phyloP scores from a whole-genome alignment of 2,329 filamentous ascomycete species.

The Curvularia eragrostidis region DNA sequence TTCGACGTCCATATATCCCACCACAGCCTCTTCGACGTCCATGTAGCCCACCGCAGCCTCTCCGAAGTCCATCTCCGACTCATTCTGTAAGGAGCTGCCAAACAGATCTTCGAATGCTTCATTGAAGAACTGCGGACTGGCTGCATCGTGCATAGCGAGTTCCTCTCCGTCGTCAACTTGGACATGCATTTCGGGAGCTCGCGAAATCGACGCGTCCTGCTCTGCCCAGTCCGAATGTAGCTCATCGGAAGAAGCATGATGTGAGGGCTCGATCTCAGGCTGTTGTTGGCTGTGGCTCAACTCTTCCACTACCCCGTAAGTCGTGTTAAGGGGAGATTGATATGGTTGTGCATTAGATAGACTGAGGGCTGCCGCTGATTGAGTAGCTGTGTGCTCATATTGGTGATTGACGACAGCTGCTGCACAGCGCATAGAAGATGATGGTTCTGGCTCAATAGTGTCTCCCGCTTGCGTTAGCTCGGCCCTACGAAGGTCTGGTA shows the following conservation, averaged over 20 bases:
- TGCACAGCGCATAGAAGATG: neutral
- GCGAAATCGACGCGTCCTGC: neutral
- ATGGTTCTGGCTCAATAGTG: neutral
- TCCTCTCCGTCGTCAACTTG: neutral
- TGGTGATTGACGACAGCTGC: neutral
- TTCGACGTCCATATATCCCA: neutral
- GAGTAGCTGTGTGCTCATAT: slow-evolving; percentile 1
- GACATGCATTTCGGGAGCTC: neutral
- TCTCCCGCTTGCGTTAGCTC: neutral
- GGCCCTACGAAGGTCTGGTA: neutral
- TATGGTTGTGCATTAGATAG: neutral
- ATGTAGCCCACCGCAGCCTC: neutral
- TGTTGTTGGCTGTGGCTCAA: neutral
- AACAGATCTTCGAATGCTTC: slow-evolving; percentile 2
- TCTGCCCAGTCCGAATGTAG: neutral
- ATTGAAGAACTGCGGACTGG: neutral
- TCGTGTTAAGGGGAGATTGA: neutral
- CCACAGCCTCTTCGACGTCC: neutral
- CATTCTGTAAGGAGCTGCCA: neutral
- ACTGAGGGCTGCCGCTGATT: neutral
- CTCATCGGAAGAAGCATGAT: neutral
- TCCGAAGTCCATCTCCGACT: neutral
- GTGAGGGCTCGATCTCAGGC: neutral
- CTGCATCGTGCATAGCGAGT: neutral
- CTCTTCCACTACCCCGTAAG: neutral